These are phyloP conservation scores for Ceratobasidium sp. DNA, from an alignment of 1,284 basidiomycete genomes.

Conservation along the genomic window DNA sequence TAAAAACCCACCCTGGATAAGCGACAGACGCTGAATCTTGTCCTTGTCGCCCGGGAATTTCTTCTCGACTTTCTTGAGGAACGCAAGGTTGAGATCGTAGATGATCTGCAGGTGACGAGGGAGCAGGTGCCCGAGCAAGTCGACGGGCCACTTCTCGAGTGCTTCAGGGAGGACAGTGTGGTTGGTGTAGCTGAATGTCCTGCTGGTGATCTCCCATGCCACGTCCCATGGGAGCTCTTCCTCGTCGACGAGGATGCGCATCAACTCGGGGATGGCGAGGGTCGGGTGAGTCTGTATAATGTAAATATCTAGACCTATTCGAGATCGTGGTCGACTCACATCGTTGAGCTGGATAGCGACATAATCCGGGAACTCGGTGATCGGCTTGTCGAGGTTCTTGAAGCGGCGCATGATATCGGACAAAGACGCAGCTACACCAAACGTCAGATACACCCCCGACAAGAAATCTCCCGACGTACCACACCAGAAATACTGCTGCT, in stretches of 20 bases:
- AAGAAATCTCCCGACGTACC: constrained; percentile 53
- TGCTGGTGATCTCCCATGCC: constrained; percentile 88
- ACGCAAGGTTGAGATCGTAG: constrained; percentile 69
- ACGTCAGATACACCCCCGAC: constrained; percentile 43
- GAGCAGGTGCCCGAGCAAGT: constrained; percentile 81
- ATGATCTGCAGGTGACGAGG: constrained; percentile 91
- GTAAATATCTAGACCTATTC: constrained; percentile 31
- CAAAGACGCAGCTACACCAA: constrained; percentile 73
- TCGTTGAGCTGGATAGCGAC: constrained; percentile 92
- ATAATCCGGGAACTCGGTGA: constrained; percentile 82
- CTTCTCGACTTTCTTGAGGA: constrained; percentile 70
- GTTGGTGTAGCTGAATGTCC: constrained; percentile 94
- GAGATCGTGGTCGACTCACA: constrained; percentile 56
- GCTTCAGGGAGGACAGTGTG: constrained; percentile 71
- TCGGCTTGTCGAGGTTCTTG: constrained; percentile 79
- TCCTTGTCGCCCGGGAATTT: constrained; percentile 88
- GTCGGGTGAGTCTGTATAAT: constrained; percentile 86
- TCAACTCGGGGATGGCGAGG: constrained; percentile 91
- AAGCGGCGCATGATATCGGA: constrained; percentile 87
- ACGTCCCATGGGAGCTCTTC: constrained; percentile 84
- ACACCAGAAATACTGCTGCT: constrained; percentile 92
- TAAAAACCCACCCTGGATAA: constrained; percentile 77
- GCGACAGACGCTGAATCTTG: constrained; percentile 81
- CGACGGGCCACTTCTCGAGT: constrained; percentile 81
- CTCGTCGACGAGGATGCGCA: constrained; percentile 88